Conservation (phyloP, 345 rosid genomes). For the Mallotus nudiflorus region DNA sequence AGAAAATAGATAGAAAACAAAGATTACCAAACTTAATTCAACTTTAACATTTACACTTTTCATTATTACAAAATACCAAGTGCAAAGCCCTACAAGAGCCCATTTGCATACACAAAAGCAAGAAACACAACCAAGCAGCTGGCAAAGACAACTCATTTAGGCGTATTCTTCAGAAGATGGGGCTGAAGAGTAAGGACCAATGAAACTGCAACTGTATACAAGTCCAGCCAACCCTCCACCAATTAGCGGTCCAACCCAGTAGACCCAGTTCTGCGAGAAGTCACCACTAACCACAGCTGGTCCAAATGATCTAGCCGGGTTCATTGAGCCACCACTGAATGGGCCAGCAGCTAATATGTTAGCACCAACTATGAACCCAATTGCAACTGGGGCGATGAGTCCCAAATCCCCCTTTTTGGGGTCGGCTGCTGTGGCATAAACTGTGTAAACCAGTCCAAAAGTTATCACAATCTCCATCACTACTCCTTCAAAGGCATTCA, state of each 20-base stretch:
- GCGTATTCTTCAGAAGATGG: conserved; percentile 35
- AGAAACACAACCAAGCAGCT: neutral
- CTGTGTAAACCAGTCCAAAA: conserved; percentile 79
- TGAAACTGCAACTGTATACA: conserved; percentile 69
- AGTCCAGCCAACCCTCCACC: conserved; percentile 90
- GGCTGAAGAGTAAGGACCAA: conserved; percentile 52
- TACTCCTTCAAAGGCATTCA: conserved; percentile 54
- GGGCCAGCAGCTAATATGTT: conserved; percentile 94
- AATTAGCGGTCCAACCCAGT: conserved; percentile 77
- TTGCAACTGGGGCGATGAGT: conserved; percentile 74
- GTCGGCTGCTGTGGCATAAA: conserved; percentile 84
- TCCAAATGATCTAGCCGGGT: conserved; percentile 90
- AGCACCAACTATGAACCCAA: conserved; percentile 91
- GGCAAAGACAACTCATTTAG: neutral
- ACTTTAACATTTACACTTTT: conserved; percentile 16
- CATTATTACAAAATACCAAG: conserved; percentile 24
- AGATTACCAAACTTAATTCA: conserved; percentile 1
- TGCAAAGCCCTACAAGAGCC: conserved; percentile 2
- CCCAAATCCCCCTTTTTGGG: conserved; percentile 81
- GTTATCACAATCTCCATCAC: conserved; percentile 81
- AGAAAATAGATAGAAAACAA: neutral
- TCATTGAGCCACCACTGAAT: conserved; percentile 93
- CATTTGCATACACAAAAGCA: conserved; percentile 9
- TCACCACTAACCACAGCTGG: conserved; percentile 83
- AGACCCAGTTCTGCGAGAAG: conserved; percentile 68